phyloP scores from a whole-genome alignment of 2,329 filamentous ascomycete species.

The Aspergillus japonicus region DNA sequence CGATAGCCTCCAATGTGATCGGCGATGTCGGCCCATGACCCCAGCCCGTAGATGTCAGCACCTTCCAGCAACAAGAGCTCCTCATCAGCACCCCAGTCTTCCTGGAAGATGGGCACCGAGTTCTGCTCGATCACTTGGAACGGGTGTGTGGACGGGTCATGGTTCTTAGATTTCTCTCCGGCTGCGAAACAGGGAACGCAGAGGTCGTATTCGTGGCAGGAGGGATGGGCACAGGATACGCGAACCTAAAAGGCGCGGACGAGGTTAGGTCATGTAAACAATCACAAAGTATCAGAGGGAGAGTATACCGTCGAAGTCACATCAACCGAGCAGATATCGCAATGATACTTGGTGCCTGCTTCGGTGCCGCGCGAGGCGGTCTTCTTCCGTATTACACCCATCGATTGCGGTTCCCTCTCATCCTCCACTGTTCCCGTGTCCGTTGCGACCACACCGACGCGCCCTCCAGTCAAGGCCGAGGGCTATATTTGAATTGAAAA shows the following conservation, averaged over 20 bases:
- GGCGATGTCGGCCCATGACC: slow-evolving; percentile 96
- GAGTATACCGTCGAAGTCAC: slow-evolving; percentile 83
- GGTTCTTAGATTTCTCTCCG: slow-evolving; percentile 75
- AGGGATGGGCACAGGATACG: slow-evolving; percentile 81
- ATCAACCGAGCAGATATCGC: slow-evolving; percentile 93
- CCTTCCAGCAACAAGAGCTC: slow-evolving; percentile 91
- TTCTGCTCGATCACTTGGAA: slow-evolving; percentile 97
- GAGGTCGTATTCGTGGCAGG: slow-evolving; percentile 91
- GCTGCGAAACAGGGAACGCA: slow-evolving; percentile 93
- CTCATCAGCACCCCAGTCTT: slow-evolving; percentile 96
- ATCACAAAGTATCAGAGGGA: neutral
- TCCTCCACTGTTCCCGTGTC: slow-evolving; percentile 38
- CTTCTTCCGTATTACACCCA: slow-evolving; percentile 97
- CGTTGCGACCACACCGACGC: slow-evolving; percentile 29
- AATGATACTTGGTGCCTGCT: slow-evolving; percentile 91
- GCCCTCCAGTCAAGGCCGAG: slow-evolving; percentile 32
- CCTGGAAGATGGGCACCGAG: slow-evolving; percentile 92
- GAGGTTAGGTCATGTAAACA: neutral
- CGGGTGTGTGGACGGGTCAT: slow-evolving; percentile 81
- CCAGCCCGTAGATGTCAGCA: slow-evolving; percentile 91
- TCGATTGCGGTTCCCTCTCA: slow-evolving; percentile 48
- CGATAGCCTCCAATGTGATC: slow-evolving; percentile 97
- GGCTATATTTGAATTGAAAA: slow-evolving; percentile 15
- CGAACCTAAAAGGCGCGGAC: slow-evolving; percentile 65
- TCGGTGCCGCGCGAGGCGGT: slow-evolving; percentile 81